Evolutionary conservation across 371 early-diverging fungal genomes (phyloP).

Genomic region (Rhizopus arrhizus): DNA sequence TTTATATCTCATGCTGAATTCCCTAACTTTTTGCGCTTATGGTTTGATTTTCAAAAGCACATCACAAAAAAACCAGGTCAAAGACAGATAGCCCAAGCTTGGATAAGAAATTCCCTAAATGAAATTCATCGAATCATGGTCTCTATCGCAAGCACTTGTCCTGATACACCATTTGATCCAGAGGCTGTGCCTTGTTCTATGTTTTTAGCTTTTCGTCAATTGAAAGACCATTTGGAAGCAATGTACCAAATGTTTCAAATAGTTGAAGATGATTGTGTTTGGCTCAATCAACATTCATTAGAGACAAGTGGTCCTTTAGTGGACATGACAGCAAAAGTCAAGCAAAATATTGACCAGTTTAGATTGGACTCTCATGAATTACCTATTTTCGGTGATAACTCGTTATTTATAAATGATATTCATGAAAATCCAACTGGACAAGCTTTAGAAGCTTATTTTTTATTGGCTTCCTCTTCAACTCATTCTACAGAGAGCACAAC

Average conservation of each 20-base stretch:
- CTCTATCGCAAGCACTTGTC: conserved; percentile 14
- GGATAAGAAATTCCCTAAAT: conserved; percentile 1
- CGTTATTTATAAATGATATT: neutral
- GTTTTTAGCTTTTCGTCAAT: conserved; percentile 22
- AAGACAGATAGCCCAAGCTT: neutral
- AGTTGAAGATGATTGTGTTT: conserved; percentile 22
- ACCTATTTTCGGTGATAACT: neutral
- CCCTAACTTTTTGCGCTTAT: conserved; percentile 26
- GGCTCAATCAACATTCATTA: conserved; percentile 11
- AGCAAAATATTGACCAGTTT: conserved; percentile 3
- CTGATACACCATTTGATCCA: neutral
- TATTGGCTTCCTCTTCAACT: neutral
- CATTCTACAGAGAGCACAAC: neutral
- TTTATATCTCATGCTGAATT: conserved; percentile 35
- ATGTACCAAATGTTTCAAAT: conserved; percentile 21
- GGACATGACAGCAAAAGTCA: neutral
- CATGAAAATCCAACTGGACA: neutral
- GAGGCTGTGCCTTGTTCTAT: conserved; percentile 15
- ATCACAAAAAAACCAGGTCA: neutral
- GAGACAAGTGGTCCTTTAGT: conserved; percentile 11
- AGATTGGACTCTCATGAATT: neutral
- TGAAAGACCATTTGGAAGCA: conserved; percentile 25
- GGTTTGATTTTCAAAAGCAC: conserved; percentile 32
- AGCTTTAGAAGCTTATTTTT: neutral
- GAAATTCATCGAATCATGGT: conserved; percentile 12